Evolutionary conservation across 495 filamentous ascomycete genomes (phyloP), one percentile per base, ranked within the genome.

Genomic region (Penicillium turbatum): DNA sequence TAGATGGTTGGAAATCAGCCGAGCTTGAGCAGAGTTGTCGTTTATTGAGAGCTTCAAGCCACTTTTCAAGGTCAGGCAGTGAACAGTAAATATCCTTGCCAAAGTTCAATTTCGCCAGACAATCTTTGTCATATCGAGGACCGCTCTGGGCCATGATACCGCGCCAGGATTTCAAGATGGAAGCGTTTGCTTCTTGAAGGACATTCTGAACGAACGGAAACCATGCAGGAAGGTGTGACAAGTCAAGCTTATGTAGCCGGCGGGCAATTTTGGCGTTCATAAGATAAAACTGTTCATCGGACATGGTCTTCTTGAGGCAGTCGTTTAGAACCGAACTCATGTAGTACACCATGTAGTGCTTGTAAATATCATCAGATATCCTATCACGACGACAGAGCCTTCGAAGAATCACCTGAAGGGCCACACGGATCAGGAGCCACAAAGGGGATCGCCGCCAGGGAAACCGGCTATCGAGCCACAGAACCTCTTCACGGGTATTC

Each of bases 391-490:
- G 1, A 2, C 24, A 44, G 1, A 38, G 26, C 7, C 63, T 56
- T 10, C 1, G 19, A 19, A 62, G 31, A 1, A 38, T 12, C 4
- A 66, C 40, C 41, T 85, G 82, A 30, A 86, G 46, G 0, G 69
- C 56, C 2, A 85, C 82, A 0, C 85, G 80, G 10, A 85, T 41
- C 0, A 87, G 65, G 2, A 87, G 64, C 84, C 84, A 87, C 0
- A 80, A 46, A 0, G 82, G 59, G 16, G 82, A 86, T 30, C 85
- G 51, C 8, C 74, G 72, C 78, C 83, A 87, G 0, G 82, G 82
- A 0, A 57, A 39, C 0, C 24, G 15, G 12, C 61, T 56, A 19
- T 76, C 37, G 2, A 62, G 2, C 77, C 76, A 86, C 21, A 79
- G 39, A 1, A 86, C 78, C 24, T 86, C 81, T 47, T 88, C 83